A percentile compares a stretch with the other conserved stretches of the same genome.
phyloP scores from a whole-genome alignment of 2,329 filamentous ascomycete species.

The Xylariaceae sp. region DNA sequence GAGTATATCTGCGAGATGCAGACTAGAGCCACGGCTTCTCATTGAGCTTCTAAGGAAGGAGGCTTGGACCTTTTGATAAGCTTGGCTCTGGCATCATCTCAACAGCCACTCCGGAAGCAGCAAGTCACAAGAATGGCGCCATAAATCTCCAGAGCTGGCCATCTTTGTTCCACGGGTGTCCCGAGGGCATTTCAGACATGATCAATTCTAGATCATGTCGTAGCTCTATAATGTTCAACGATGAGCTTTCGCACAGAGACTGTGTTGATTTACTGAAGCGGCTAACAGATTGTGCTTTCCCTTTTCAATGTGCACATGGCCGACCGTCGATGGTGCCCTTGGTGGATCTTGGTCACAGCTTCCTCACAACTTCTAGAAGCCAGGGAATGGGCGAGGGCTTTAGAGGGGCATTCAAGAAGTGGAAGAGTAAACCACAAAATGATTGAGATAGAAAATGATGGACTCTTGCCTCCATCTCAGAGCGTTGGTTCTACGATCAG shows the following conservation, averaged over 20 bases:
- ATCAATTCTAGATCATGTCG: slow-evolving; percentile 73
- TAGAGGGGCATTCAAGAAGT: slow-evolving; percentile 20
- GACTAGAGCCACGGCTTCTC: slow-evolving; percentile 64
- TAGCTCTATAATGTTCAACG: slow-evolving; percentile 85
- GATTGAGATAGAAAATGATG: not conserved
- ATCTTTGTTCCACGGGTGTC: slow-evolving; percentile 59
- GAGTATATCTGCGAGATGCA: slow-evolving; percentile 72
- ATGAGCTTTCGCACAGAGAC: slow-evolving; percentile 52
- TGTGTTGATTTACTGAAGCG: slow-evolving; percentile 54
- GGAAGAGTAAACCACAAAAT: slow-evolving; percentile 13
- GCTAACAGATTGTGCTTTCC: slow-evolving; percentile 63
- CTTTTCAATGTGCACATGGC: slow-evolving; percentile 82
- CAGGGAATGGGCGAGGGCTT: slow-evolving; percentile 11
- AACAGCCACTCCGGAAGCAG: too few relatives aligned
- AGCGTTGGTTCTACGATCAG: too few relatives aligned
- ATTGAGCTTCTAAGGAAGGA: slow-evolving; percentile 72
- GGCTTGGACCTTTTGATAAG: slow-evolving; percentile 62
- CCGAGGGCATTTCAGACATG: slow-evolving; percentile 70
- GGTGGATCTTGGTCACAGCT: slow-evolving; percentile 41
- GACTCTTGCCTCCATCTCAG: not conserved
- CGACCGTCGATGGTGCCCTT: slow-evolving; percentile 62
- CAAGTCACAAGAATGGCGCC: too few relatives aligned
- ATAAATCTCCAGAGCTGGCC: too few relatives aligned
- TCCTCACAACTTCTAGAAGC: slow-evolving; percentile 2
- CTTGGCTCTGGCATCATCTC: slow-evolving; percentile 12